Evolutionary conservation across 805 yeast genomes (phyloP), one percentile per base, ranked within the genome.

Genomic region (Saccharomycopsis olivae): DNA sequence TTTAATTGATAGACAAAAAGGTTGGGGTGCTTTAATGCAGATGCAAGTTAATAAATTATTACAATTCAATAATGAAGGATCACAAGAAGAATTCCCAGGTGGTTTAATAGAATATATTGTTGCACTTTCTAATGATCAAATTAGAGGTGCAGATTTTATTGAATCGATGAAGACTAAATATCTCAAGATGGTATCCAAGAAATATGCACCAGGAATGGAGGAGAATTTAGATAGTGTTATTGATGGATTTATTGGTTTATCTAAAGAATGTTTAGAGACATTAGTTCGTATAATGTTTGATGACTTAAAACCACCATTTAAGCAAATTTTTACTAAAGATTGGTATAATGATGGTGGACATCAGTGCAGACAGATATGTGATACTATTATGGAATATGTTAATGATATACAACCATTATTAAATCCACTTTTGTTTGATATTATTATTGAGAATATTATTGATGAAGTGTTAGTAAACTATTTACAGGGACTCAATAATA

Each of bases 121-220:
- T 13, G 95, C 95, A 0, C 66, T 84, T 14, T 89, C 88, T 2
- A 86, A 86, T 58, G 92, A 88, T 49, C 94, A 82, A 58, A 73
- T 77, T 63, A 67, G 76, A 47, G 78, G 78, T 13, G 80, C 82
- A 2, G 79, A 74, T 49, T 73, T 73, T 47, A 62, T 78, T 2
- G 92, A 82, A 47, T 80, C 82, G 18, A 76, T 83, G 41, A 69
- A 80, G 4, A 73, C 73, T 36, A 69, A 79, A 43, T 69, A 79
- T 50, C 71, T 74, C 17, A 74, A 71, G n/a, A 65, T 75, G 52
- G 81, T 85, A 32, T 68, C 79, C 29, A 78, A 76, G 31, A 71
- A 66, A 41, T 81, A 82, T 58, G 66, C 69, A 39, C 67, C 68
- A 14, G 69, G 71, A 39, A 83, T 86, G 31, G 71, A 70, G 16